Evolutionary conservation across 306 rosid species (phyloP), one percentile per base, ranked within the genome.

Genomic region (Canavalia ensiformis): DNA sequence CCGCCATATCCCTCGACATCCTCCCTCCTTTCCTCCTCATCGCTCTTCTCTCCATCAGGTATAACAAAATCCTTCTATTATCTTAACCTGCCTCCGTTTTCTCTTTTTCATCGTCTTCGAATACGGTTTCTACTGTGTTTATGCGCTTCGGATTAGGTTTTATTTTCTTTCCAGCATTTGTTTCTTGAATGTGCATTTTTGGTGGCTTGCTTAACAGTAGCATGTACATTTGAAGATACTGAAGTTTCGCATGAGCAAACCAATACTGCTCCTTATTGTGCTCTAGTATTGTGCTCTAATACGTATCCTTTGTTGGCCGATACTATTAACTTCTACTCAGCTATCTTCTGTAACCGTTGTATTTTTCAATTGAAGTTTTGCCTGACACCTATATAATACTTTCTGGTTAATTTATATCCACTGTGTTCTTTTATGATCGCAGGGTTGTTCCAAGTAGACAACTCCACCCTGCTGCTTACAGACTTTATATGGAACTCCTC

Each of bases 31-130:
- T 92, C 81, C 95, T 95, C 13, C 92, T 93, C 62, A 71, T 95
- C 63, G 88, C 97, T 35, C 96, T 95, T 72, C 97, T 93, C 76
- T 93, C 97, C 51, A 52, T 88, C 73, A 90, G 87, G 98, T 91
- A 62, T 44, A 89, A 39, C 47, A 0, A 3, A 5, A 1, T 87
- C 54, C 62, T 84, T 35, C 8, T 29, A 6, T 5, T 44, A 44
- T 2, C 47, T 44, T 6, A 4, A 39, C 13, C 25, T 47, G 1
- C 37, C 39, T 28, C 29, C 54, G 2, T 28, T 80, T 33, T 12
- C 4, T 25, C 41, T 45, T 18, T 45, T 25, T 7, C 4, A 18
- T 55, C 18, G 8, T 49, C 45, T 28, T 1, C 6, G 41, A 37
- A 37, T 37, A 37, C 2, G 4, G 41, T 5, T 42, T 60, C 25